A percentile compares a stretch with the other conserved stretches of the same genome.
phyloP scores from a whole-genome alignment of 73 alveolate species.

The Stentor roeselii region DNA sequence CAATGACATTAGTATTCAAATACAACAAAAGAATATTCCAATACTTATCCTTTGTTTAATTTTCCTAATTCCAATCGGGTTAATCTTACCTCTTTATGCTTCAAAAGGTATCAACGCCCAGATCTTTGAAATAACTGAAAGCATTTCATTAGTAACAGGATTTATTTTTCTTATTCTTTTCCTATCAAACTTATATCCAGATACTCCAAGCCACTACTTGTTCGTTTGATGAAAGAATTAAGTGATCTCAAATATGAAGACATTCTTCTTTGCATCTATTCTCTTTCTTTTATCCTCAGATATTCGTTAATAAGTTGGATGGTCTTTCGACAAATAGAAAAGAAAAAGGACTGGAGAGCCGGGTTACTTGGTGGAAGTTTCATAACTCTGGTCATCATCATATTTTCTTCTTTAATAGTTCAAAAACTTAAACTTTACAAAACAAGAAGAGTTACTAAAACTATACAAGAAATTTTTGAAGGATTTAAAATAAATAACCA shows the following conservation, averaged over 20 bases:
- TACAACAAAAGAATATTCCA: not conserved
- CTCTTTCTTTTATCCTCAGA: not conserved
- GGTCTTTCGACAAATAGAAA: not conserved
- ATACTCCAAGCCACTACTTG: not conserved
- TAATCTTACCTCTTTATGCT: not conserved
- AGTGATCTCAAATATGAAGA: not conserved
- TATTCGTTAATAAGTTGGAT: not conserved
- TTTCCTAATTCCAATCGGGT: not conserved
- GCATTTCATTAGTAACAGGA: not conserved
- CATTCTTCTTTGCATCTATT: not conserved
- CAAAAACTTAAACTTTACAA: not conserved
- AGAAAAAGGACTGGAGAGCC: not conserved
- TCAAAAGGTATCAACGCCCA: not conserved
- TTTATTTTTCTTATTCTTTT: not conserved
- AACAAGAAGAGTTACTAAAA: not conserved
- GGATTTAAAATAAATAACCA: not conserved
- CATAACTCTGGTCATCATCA: not conserved
- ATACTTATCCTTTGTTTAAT: not conserved
- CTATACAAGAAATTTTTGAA: not conserved
- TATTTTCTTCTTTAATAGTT: not conserved
- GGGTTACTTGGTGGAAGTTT: not conserved
- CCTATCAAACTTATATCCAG: not conserved
- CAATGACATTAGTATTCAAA: not conserved
- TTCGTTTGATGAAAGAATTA: not conserved
- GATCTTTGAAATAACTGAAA: not conserved